phyloP scores from a whole-genome alignment of 805 yeast species.

The Saccharomycopsis schoenii region DNA sequence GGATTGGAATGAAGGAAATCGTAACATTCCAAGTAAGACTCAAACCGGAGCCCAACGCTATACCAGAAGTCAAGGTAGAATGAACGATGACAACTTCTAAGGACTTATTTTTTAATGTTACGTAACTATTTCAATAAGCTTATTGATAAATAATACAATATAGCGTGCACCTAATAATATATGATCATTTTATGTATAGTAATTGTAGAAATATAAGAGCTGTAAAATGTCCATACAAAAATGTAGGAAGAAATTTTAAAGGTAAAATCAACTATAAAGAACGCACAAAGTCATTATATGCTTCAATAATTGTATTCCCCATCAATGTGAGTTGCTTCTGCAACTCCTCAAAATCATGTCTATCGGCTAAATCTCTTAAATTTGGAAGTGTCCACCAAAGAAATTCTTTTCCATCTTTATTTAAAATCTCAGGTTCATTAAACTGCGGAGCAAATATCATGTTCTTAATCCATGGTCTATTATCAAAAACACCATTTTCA shows the following conservation, averaged over 20 bases:
- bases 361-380: conserved; percentile 53
- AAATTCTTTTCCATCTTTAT: conserved; percentile 24
- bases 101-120: not conserved
- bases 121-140: not conserved
- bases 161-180: not conserved
- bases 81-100: not conserved
- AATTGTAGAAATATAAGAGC: not conserved
- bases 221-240: not conserved
- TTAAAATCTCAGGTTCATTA: conserved; percentile 38
- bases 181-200: not conserved
- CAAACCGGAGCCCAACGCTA: conserved; percentile 5
- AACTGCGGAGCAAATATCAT: conserved; percentile 59
- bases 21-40: not conserved
- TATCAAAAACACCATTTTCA: conserved; percentile 32
- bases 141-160: not conserved
- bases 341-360: conserved; percentile 24
- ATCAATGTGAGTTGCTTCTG: not conserved
- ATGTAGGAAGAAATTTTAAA: not conserved
- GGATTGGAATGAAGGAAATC: conserved; percentile 2
- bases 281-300: not conserved
- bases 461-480: conserved; percentile 60
- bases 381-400: conserved; percentile 67
- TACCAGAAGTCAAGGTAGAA: conserved; percentile 9
- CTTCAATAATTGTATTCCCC: not conserved
- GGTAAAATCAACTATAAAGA: not conserved